Evolutionary conservation across 805 yeast species (phyloP).

Genomic region (Candida nemodendra): DNA sequence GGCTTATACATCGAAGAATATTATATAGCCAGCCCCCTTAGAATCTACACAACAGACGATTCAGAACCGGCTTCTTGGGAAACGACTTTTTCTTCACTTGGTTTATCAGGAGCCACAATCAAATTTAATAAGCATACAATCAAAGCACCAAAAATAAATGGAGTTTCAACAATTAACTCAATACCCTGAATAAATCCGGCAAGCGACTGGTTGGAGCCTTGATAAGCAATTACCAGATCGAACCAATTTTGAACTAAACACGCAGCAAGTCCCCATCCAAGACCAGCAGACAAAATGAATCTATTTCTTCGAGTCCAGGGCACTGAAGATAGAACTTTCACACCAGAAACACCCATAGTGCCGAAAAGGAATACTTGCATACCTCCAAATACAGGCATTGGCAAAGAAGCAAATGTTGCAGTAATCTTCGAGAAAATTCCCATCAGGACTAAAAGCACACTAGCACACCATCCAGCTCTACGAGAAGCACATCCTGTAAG

Average conservation of each 20-base stretch:
- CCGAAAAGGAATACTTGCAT: slow-evolving; percentile 65
- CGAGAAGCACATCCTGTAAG: slow-evolving; percentile 90
- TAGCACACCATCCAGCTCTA: slow-evolving; percentile 54
- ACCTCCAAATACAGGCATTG: slow-evolving; percentile 80
- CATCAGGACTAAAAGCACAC: slow-evolving; percentile 74
- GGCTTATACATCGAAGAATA: no score
- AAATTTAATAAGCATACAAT: slow-evolving; percentile 20
- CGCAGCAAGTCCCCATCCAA: slow-evolving; percentile 53
- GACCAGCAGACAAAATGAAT: slow-evolving; percentile 49
- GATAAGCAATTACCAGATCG: slow-evolving; percentile 46
- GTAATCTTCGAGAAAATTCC: slow-evolving; percentile 86
- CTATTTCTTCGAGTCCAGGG: slow-evolving; percentile 58
- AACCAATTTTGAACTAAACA: slow-evolving; percentile 49
- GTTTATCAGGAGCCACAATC: no score
- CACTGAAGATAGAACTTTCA: slow-evolving; percentile 51
- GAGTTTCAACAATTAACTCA: slow-evolving; percentile 43
- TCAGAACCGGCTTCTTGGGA: no score
- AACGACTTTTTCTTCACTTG: no score
- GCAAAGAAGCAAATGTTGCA: slow-evolving; percentile 81
- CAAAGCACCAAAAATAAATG: slow-evolving; percentile 23
- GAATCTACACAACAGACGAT: no score
- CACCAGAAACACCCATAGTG: slow-evolving; percentile 56
- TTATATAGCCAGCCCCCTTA: no score
- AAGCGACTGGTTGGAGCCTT: slow-evolving; percentile 42
- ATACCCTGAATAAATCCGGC: slow-evolving; percentile 52